phyloP scores from a whole-genome alignment of 805 yeast genomes.

The Suhomyces sp. region DNA sequence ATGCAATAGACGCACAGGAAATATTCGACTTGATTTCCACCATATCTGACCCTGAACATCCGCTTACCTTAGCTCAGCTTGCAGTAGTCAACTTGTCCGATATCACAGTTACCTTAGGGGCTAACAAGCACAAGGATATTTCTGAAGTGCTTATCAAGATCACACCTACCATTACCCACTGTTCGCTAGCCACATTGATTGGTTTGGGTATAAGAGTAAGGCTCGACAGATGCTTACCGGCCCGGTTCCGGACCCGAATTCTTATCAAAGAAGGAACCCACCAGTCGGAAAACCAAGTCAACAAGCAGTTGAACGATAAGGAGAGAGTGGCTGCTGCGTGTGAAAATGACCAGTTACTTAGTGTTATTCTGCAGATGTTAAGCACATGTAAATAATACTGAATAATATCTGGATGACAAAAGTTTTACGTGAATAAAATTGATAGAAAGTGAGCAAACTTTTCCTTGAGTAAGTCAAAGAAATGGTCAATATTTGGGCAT shows the following conservation, averaged over 20 bases:
- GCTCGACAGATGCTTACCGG: slow-evolving; percentile 82
- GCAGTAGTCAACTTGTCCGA: slow-evolving; percentile 88
- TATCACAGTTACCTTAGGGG: slow-evolving; percentile 62
- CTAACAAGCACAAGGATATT: slow-evolving; percentile 43
- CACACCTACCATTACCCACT: slow-evolving; percentile 97
- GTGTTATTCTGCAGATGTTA: slow-evolving; percentile 91
- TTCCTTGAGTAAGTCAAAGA: too few relatives aligned
- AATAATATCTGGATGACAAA: not conserved
- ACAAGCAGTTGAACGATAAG: slow-evolving; percentile 94
- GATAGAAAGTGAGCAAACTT: too few relatives aligned
- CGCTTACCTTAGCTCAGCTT: slow-evolving; percentile 87
- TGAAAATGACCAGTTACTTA: slow-evolving; percentile 86
- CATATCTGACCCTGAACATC: slow-evolving; percentile 97
- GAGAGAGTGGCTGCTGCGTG: slow-evolving; percentile 99
- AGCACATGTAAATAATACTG: slow-evolving; percentile 57
- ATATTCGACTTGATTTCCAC: slow-evolving; percentile 81
- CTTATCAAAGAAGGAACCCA: slow-evolving; percentile 88
- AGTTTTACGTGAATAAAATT: not conserved
- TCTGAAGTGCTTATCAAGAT: slow-evolving; percentile 78
- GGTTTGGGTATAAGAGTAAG: slow-evolving; percentile 94
- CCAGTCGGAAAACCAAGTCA: slow-evolving; percentile 93
- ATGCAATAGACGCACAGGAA: slow-evolving; percentile 83
- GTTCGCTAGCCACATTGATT: slow-evolving; percentile 91
- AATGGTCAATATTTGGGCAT: too few relatives aligned
- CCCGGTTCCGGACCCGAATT: slow-evolving; percentile 75